Percentiles rank a stretch among this genome's conserved stretches.
Evolutionary conservation across 164 flowering plant genomes (phyloP).

Genomic region (Cinnamomum micranthum): DNA sequence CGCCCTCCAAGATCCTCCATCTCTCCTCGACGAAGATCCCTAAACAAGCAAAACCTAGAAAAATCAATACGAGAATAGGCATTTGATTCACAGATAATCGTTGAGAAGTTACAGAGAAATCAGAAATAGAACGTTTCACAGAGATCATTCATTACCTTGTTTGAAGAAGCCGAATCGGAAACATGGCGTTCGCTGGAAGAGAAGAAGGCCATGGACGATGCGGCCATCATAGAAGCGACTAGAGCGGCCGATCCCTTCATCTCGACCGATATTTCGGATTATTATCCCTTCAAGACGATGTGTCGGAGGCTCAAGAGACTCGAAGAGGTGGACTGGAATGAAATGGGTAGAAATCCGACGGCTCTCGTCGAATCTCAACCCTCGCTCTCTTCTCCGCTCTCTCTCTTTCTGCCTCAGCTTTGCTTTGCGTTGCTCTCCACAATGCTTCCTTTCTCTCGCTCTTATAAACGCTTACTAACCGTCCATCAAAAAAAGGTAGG

Average conservation of each 20-base stretch:
- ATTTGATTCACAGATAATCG: no score
- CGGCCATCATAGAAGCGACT: constrained; percentile 42
- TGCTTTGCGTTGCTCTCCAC: background rate
- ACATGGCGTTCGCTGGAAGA: constrained; percentile 25
- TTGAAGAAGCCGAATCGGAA: constrained; percentile 4
- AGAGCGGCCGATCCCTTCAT: constrained; percentile 45
- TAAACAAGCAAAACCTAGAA: background rate
- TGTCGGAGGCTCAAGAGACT: background rate
- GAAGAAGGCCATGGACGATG: constrained; percentile 42
- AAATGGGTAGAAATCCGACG: constrained; percentile 39
- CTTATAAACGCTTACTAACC: no score
- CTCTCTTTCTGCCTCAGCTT: background rate
- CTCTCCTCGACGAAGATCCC: background rate
- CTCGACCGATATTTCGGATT: background rate
- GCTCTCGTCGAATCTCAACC: constrained; percentile 31
- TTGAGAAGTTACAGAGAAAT: background rate
- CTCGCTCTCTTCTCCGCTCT: background rate
- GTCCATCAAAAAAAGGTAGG: no score
- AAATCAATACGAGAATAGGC: background rate
- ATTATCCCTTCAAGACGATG: background rate
- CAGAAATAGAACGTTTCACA: background rate
- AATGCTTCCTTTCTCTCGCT: background rate
- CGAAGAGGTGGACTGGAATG: background rate
- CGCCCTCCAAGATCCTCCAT: constrained; percentile 3
- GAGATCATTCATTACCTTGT: constrained; percentile 7